Percentiles rank a stretch among this genome's conserved stretches.
Conservation (phyloP, 768 basidiomycete genomes). For the Tulasnella sp. region DNA sequence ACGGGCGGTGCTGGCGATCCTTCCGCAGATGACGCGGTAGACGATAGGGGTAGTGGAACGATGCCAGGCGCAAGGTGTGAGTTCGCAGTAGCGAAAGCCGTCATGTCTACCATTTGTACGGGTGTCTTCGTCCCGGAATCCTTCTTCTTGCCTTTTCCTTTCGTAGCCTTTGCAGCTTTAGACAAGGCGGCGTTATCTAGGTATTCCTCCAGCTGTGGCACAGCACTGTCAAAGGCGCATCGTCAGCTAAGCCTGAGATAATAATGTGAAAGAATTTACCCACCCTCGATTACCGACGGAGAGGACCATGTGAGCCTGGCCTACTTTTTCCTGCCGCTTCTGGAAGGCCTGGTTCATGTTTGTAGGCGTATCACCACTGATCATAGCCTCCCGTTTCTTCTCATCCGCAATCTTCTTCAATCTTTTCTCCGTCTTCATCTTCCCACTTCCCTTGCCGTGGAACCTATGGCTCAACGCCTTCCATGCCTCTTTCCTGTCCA, state of each 20-base stretch:
- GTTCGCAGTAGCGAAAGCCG: conserved; percentile 60
- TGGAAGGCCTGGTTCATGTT: conserved; percentile 95
- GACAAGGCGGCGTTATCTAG: conserved; percentile 71
- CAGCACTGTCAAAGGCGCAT: conserved; percentile 47
- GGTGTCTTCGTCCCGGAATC: conserved; percentile 48
- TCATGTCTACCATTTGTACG: conserved; percentile 41
- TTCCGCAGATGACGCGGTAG: conserved; percentile 36
- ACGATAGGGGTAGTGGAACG: conserved; percentile 35
- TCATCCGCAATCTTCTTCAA: conserved; percentile 97
- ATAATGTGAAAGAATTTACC: conserved; percentile 26
- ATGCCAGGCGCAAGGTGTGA: conserved; percentile 42
- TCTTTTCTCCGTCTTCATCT: conserved; percentile 95
- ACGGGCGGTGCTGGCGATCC: conserved; percentile 31
- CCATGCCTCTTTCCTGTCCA: conserved; percentile 96
- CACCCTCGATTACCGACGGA: conserved; percentile 91
- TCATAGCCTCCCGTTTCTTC: conserved; percentile 88
- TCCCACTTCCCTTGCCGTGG: conserved; percentile 95
- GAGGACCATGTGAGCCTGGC: conserved; percentile 92
- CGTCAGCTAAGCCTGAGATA: neutral
- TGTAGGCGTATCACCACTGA: conserved; percentile 87
- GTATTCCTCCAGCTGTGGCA: conserved; percentile 77
- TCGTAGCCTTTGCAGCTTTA: conserved; percentile 70
- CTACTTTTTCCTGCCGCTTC: conserved; percentile 84
- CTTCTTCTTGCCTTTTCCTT: conserved; percentile 58
- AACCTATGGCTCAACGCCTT: conserved; percentile 96